These are phyloP conservation scores for Pestalotiopsis fici DNA, from an alignment of 2,329 filamentous ascomycete genomes.

Conservation along the genomic window DNA sequence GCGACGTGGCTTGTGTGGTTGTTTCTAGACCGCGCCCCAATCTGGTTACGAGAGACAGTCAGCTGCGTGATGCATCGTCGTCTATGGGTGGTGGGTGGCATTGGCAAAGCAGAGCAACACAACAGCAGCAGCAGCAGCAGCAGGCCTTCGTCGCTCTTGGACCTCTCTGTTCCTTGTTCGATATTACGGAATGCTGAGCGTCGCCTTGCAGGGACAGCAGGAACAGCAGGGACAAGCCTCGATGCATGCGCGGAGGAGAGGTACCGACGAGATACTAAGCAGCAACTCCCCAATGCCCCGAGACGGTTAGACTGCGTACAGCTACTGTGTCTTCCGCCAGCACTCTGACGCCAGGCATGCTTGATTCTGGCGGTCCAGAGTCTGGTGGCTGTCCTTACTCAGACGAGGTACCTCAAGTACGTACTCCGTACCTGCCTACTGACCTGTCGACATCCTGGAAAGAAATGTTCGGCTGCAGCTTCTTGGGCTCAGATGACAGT, in stretches of 20 bases:
- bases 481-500: constrained; percentile 23
- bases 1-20: background rate
- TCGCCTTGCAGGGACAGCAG: background rate
- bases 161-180: background rate
- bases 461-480: background rate
- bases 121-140: background rate
- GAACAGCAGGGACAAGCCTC: background rate
- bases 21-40: background rate
- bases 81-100: too few species aligned
- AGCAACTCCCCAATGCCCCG: background rate
- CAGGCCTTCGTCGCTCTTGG: background rate
- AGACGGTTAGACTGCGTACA: background rate
- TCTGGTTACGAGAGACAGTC: background rate
- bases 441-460: background rate
- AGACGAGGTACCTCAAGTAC: background rate
- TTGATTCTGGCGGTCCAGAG: too few species aligned
- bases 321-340: background rate
- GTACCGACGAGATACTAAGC: background rate
- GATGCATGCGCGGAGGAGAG: background rate
- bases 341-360: too few species aligned
- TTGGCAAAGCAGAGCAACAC: too few species aligned
- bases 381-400: too few species aligned
- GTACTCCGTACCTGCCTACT: background rate
- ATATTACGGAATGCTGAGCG: background rate
- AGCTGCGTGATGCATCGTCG: background rate